These are phyloP conservation scores for Candida dendrica DNA, from an alignment of 805 yeast genomes.

Conservation along the genomic window DNA sequence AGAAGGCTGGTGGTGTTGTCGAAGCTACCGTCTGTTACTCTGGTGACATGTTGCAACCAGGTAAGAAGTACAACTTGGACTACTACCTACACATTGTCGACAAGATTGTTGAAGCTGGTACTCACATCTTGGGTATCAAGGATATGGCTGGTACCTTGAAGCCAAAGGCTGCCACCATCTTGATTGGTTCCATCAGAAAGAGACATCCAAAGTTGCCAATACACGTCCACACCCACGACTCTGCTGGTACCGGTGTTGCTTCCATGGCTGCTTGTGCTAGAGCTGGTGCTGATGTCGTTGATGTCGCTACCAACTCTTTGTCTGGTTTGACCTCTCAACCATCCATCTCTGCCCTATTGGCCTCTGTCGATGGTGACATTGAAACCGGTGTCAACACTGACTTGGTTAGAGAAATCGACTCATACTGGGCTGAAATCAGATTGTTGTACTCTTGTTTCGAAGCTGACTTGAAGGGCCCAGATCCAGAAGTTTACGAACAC, in stretches of 20 bases:
- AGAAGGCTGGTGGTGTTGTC: conserved; percentile 97
- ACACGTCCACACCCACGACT: conserved; percentile 98
- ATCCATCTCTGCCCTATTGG: conserved; percentile 84
- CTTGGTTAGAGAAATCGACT: conserved; percentile 75
- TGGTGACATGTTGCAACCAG: conserved; percentile 95
- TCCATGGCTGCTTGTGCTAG: conserved; percentile 90
- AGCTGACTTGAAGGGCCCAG: conserved; percentile 98
- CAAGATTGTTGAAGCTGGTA: conserved; percentile 84
- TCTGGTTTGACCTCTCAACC: conserved; percentile 99
- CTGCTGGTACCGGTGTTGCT: conserved; percentile 99
- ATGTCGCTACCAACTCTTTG: conserved; percentile 94
- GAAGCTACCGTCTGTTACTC: conserved; percentile 98
- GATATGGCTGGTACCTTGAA: conserved; percentile 99
- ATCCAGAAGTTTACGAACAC: conserved; percentile 96
- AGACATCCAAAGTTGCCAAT: conserved; percentile 91
- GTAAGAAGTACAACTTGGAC: conserved; percentile 91
- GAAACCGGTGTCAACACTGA: conserved; percentile 63
- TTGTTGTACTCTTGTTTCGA: conserved; percentile 93
- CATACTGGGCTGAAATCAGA: conserved; percentile 99
- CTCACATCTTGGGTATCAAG: conserved; percentile 94
- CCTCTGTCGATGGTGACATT: conserved; percentile 83
- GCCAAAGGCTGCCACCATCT: conserved; percentile 83
- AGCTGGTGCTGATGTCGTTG: conserved; percentile 98
- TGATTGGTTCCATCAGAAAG: conserved; percentile 75
- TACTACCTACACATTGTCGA: conserved; percentile 82